Evolutionary conservation across 306 rosid genomes (phyloP), one percentile per base, ranked within the genome.

Genomic region (Urtica urens): DNA sequence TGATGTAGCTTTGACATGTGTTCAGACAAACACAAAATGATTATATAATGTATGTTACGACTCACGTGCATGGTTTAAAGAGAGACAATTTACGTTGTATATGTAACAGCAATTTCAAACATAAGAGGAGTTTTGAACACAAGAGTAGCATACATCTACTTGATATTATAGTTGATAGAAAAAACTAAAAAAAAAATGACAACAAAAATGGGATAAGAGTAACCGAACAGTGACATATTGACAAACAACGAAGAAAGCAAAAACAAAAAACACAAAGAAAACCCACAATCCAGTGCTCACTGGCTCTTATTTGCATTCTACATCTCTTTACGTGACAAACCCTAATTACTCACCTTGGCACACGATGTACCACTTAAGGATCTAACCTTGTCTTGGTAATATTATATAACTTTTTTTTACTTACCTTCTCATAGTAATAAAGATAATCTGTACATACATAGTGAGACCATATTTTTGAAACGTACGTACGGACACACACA

Each of bases 261-360:
- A 33, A 27, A 28, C 28, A 27, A 27, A 25, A 18, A 25, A 54
- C 10, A 15, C 10, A 23, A 53, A 20, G 19, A 54, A 38, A n/a
- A 20, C 22, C n/a, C 7, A 13, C 28, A 34, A 51, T 19, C 17
- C 40, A 51, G 11, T 13, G 13, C 19, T 39, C 15, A 19, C 52
- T 51, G 20, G 37, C 44, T 40, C 37, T 61, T 42, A 57, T 56
- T 48, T 56, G 19, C 24, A 42, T 24, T 51, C 69, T 73, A 62
- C 29, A 31, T n/a, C n/a, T n/a, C n/a, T 55, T 63, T 31, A 39
- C 22, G 62, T 47, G 60, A 66, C 72, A 52, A 59, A 55, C 46
- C 72, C 49, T n/a, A n/a, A n/a, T n/a, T n/a, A n/a, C n/a, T n/a
- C n/a, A n/a, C n/a, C n/a, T n/a, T n/a, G n/a, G n/a, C n/a, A n/a